phyloP scores from a whole-genome alignment of 2,329 filamentous ascomycete genomes.

The Aspergillus sp. region DNA sequence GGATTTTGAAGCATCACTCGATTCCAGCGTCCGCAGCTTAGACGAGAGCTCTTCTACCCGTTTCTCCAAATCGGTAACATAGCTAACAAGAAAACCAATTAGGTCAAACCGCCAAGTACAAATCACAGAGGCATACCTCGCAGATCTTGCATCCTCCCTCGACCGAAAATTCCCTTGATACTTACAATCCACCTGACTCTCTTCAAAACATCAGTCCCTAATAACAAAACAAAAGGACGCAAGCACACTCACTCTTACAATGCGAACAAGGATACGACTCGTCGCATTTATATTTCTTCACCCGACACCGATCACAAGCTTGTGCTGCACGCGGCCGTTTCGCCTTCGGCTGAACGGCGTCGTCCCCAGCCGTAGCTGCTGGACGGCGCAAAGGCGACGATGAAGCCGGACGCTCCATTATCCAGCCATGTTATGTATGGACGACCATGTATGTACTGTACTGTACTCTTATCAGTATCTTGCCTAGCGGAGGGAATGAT shows the following conservation, averaged over 20 bases:
- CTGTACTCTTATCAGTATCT: background rate
- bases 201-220: slow-evolving; percentile 13
- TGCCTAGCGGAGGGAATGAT: background rate
- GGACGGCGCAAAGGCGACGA: slow-evolving; percentile 3
- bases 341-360: slow-evolving; percentile 14
- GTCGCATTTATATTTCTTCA: slow-evolving; percentile 46
- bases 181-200: slow-evolving; percentile 27
- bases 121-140: slow-evolving; percentile 13
- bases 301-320: slow-evolving; percentile 42
- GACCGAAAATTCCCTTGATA: slow-evolving; percentile 30
- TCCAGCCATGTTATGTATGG: slow-evolving; percentile 8
- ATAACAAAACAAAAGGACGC: background rate
- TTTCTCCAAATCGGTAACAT: slow-evolving; percentile 31
- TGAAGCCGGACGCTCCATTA: slow-evolving; percentile 34
- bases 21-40: slow-evolving; percentile 19
- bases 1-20: slow-evolving; percentile 6
- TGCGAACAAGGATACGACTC: slow-evolving; percentile 40
- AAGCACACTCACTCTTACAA: slow-evolving; percentile 34
- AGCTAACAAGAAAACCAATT: slow-evolving; percentile 12
- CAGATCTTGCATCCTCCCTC: slow-evolving; percentile 22
- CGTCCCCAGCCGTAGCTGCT: slow-evolving; percentile 8
- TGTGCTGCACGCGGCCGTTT: slow-evolving; percentile 40
- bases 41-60: slow-evolving; percentile 25
- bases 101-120: background rate
- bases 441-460: background rate